Base-by-base conservation (phyloP, 768 basidiomycete species). In the Suillus ampliporus region DNA sequence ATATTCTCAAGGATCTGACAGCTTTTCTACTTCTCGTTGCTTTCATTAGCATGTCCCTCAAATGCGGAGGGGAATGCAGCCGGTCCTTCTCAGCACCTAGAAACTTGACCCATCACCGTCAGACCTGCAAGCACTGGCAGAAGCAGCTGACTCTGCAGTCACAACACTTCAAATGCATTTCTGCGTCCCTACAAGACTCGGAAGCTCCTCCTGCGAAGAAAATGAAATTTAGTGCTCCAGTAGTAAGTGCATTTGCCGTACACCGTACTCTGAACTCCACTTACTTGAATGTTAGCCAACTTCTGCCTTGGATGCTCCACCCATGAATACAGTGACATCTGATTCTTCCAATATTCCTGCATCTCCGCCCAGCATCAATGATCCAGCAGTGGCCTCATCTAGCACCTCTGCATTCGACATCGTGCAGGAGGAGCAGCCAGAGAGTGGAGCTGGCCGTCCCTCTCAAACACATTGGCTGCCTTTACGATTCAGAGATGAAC, bases 401-500 rank as follows among this genome's bases (percentile, higher is more conserved):
- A 26, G 14, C 14, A 8, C 46, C 14, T 47, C 46, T 1, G 14
- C 46, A 15, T 4, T 23, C 26, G 14, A 47, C 6, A 8, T 15
- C 14, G 1, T 15, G 3, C 46, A 47, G 4, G 46, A 47, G 46
- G 46, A 23, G 47, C 47, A 48, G 47, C 47, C 23, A 15, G 47
- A 48, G 1, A 15, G 15, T 48, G 3, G 15, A 48, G 23, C 47
- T 48, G 47, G 31, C 17, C 37, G 9, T 23, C 51, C 48, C 23
- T 34, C 57, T 31, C n/a, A 44, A 15, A 14, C 52, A 34, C 21
- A 28, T n/a, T 11, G 46, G 15, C 26, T 57, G 11, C 61, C 64
- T 35, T 52, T 52, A 47, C 37, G 37, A 13, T 70, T 62, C 56
- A 28, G 61, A 19, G 71, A 72, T 47, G n/a, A 52, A 23, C 67